Evolutionary conservation across 1,284 basidiomycete species (phyloP).

Genomic region (Ustilago sp.): DNA sequence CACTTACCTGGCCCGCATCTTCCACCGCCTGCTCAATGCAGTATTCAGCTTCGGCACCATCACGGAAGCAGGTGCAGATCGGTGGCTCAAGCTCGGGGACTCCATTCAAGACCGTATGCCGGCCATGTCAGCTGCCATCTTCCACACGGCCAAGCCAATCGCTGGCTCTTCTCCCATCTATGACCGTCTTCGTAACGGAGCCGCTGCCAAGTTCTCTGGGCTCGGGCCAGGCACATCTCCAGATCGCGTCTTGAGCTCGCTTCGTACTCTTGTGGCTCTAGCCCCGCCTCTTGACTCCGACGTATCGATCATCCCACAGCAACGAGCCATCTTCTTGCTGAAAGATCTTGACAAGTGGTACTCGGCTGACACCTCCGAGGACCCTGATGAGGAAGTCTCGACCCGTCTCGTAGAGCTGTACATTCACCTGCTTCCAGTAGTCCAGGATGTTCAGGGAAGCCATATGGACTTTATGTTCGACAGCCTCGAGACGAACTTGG

Average conservation of each 20-base stretch:
- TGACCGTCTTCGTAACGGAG: slow-evolving; percentile 86
- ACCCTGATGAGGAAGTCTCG: slow-evolving; percentile 79
- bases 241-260: slow-evolving; percentile 77
- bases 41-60: slow-evolving; percentile 60
- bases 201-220: slow-evolving; percentile 82
- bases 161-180: slow-evolving; percentile 73
- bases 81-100: slow-evolving; percentile 60
- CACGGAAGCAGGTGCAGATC: slow-evolving; percentile 48
- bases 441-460: slow-evolving; percentile 85
- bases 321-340: slow-evolving; percentile 87
- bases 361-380: slow-evolving; percentile 73
- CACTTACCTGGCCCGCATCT: slow-evolving; percentile 53
- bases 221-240: slow-evolving; percentile 77
- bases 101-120: slow-evolving; percentile 36
- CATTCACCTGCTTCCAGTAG: slow-evolving; percentile 82
- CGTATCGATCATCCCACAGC: slow-evolving; percentile 83
- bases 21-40: slow-evolving; percentile 60
- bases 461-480: slow-evolving; percentile 96
- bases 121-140: slow-evolving; percentile 40
- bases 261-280: slow-evolving; percentile 80
- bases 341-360: slow-evolving; percentile 88
- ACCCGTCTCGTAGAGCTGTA: slow-evolving; percentile 82
- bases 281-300: slow-evolving; percentile 84
- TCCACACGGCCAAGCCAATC: slow-evolving; percentile 41
- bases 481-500: slow-evolving; percentile 85